Evolutionary conservation across 345 rosid species (phyloP), one percentile per base, ranked within the genome.

Genomic region (Boechera divaricarpa): DNA sequence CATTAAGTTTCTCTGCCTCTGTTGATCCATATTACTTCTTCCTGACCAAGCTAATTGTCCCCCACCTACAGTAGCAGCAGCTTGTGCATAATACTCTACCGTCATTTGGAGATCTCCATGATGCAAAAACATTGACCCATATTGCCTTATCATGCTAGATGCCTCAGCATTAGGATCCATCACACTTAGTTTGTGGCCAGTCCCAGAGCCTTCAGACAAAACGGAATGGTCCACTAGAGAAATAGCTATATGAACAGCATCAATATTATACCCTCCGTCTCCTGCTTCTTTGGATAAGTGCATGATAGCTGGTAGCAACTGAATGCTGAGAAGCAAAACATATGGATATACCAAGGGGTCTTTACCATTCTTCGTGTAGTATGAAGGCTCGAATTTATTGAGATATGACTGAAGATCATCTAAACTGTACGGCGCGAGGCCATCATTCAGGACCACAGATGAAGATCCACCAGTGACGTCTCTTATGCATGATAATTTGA

Each of bases 261-360:
- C 98, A 65, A 91, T 85, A 72, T 91, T 85, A 71, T 84, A 87
- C 72, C 89, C 97, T 76, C 90, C 99, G 31, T 86, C 88, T 72
- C 87, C 90, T 57, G 86, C 83, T 80, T 91, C 98, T 87, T 91
- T 93, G n/a, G 97, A 88, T 85, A 93, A 73, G 79, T 88, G 83
- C 44, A 87, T 76, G 77, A 88, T 87, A 68, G 97, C 97, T n/a
- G 94, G 90, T 70, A 88, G 83, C 80, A 95, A 80, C 84, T 95
- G 99, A 74, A 92, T 52, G 67, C 98, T 95, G 77, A 95, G 84
- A 77, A 95, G 93, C 83, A 95, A 82, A 59, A 95, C 83, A 66
- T 95, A 92, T 7, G 97, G 99, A 83, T 92, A 95, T 33, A 93
- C 99, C 66, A 93, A 87, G 59, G 93, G 98, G 82, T 93, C 99